A percentile compares a stretch with the other conserved stretches of the same genome.
These are phyloP conservation scores for Trametes villosa DNA, from an alignment of 768 basidiomycete genomes.

Conservation along the genomic window DNA sequence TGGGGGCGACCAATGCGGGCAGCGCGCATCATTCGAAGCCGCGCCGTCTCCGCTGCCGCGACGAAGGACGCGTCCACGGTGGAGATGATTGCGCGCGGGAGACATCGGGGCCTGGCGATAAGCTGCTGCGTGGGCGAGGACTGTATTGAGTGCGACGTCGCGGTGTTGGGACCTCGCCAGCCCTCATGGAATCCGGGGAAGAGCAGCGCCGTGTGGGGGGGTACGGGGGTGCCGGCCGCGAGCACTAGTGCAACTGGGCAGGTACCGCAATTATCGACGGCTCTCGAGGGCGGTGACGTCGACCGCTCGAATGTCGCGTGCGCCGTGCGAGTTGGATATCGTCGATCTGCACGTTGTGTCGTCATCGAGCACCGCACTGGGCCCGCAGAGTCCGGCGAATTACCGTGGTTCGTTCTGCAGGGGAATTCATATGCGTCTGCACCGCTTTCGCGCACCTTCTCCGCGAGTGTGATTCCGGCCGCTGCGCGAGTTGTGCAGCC, in stretches of 20 bases:
- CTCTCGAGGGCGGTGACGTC: not conserved
- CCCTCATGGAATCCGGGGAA: not conserved
- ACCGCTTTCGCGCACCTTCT: constrained; percentile 1
- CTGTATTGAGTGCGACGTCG: not conserved
- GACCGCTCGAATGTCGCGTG: too few species aligned
- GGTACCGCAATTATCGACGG: too few species aligned
- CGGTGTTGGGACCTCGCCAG: not conserved
- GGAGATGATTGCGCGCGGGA: constrained; percentile 10
- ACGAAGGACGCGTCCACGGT: not conserved
- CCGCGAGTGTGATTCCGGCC: not conserved
- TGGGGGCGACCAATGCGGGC: constrained; percentile 7
- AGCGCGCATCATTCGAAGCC: constrained; percentile 19
- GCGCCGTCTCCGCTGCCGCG: constrained; percentile 7
- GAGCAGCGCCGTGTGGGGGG: too few species aligned
- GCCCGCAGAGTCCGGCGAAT: not conserved
- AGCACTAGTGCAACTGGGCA: too few species aligned
- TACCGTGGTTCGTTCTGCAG: not conserved
- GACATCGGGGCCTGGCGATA: not conserved
- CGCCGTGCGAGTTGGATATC: not conserved
- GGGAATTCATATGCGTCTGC: constrained; percentile 3
- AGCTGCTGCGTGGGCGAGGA: not conserved
- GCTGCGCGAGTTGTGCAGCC: not conserved
- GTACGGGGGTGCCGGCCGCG: too few species aligned
- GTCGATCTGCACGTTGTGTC: constrained; percentile 4
- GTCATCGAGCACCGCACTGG: constrained; percentile 7